phyloP scores from a whole-genome alignment of 1,284 basidiomycete species.

The Irpex lacteus region DNA sequence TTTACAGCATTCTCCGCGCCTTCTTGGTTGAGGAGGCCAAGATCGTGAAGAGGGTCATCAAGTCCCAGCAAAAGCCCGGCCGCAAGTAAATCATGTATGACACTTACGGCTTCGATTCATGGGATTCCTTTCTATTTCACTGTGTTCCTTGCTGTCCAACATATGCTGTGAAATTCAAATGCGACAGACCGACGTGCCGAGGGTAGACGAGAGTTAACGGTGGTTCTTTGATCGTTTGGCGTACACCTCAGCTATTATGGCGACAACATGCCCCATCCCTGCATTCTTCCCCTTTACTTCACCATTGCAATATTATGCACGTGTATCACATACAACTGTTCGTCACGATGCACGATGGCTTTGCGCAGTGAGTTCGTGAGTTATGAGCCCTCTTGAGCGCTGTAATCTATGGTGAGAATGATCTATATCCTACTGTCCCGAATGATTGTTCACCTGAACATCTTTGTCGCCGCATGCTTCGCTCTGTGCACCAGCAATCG shows the following conservation, averaged over 20 bases:
- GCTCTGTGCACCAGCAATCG: too few species aligned
- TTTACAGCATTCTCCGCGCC: constrained; percentile 87
- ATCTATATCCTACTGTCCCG: too few species aligned
- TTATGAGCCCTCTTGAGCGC: neutral
- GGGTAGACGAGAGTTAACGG: constrained; percentile 15
- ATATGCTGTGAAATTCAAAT: constrained; percentile 14
- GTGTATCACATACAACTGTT: constrained; percentile 17
- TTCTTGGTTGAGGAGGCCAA: constrained; percentile 99
- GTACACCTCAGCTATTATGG: constrained; percentile 16
- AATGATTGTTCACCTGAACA: neutral
- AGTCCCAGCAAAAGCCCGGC: constrained; percentile 67
- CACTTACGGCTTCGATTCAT: constrained; percentile 6
- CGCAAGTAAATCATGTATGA: constrained; percentile 28
- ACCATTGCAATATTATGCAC: constrained; percentile 27
- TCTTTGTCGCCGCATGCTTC: neutral
- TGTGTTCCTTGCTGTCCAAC: constrained; percentile 10
- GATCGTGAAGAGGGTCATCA: constrained; percentile 99
- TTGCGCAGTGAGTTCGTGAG: neutral
- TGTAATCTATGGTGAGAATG: neutral
- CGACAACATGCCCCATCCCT: constrained; percentile 23
- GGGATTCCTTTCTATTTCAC: constrained; percentile 8
- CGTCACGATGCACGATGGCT: neutral
- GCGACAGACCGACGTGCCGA: constrained; percentile 17
- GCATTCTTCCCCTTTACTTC: constrained; percentile 13
- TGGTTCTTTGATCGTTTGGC: neutral